Evolutionary conservation across 1,284 basidiomycete genomes (phyloP), one percentile per base, ranked within the genome.

Genomic region (Rhodotorula sp.): DNA sequence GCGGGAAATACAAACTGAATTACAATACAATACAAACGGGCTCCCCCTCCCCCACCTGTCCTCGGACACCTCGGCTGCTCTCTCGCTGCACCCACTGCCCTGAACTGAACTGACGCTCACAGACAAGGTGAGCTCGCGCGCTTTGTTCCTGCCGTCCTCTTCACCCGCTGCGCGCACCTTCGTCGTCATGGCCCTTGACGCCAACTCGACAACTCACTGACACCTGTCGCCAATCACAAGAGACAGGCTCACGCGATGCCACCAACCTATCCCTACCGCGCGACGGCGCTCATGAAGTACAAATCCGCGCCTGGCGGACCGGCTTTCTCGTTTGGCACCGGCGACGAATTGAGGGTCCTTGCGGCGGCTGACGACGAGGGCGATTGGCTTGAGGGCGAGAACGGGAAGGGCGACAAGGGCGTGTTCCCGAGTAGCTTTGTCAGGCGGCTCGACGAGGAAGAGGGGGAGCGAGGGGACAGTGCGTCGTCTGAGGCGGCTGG

Each of bases 381-480:
- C 22, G 77, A 78, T 52, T 81, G 81, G 81, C 74, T 80, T 34
- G 66, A 79, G n/a, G 81, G 80, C 36, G 76, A 76, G 66, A 49
- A 15, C 6, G 78, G 77, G 44, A 49, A 36, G 27, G 77, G 78
- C 7, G 66, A 59, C 15, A 75, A 76, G 49, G 80, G 80, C 22
- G 77, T 77, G 19, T 81, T 81, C 62, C 80, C 80, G 0, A 78
- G 73, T 13, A 64, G 75, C 32, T 78, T 79, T 30, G 79, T 80
- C 32, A 63, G 76, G 29, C 32, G 32, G 11, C 20, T 72, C 24
- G 66, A 70, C 39, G 48, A 56, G 79, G 89, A 91, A 83, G 86
- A 83, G 72, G 80, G 82, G 19, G 39, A 13, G 39, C 39, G 39
- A 44, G 39, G 39, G 39, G 39, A 44, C 39, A 44, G 39, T n/a